These are phyloP conservation scores for Ceratocystis colombiana DNA, from an alignment of 2,329 filamentous ascomycete species.

Conservation along the genomic window DNA sequence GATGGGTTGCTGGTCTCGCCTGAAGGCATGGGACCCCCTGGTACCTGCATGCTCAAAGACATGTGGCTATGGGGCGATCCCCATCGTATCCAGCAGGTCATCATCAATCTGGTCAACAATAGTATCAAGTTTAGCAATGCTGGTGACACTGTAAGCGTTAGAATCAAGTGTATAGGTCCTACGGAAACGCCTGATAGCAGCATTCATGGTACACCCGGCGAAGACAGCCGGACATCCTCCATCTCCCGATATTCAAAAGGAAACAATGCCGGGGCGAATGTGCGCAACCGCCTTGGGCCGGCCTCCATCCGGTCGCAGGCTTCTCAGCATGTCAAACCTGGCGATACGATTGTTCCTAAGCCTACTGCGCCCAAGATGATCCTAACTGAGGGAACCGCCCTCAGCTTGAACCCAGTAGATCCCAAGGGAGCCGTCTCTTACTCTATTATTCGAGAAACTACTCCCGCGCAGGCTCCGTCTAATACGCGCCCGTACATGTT, in stretches of 20 bases:
- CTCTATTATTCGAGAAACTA: conserved; percentile 43
- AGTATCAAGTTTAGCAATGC: conserved; percentile 80
- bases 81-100: conserved; percentile 80
- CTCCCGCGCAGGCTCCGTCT: conserved; percentile 50
- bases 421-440: conserved; percentile 41
- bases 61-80: conserved; percentile 91
- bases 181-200: conserved; percentile 33
- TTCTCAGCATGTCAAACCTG: conserved; percentile 34
- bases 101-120: conserved; percentile 89
- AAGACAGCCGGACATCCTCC: conserved; percentile 45
- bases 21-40: conserved; percentile 53
- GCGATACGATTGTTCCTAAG: conserved; percentile 25
- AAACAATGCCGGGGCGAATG: conserved; percentile 29
- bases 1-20: conserved; percentile 31
- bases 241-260: conserved; percentile 41
- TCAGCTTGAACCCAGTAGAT: conserved; percentile 54
- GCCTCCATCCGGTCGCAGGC: conserved; percentile 43
- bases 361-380: conserved; percentile 29
- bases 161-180: conserved; percentile 63
- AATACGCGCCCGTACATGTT: conserved; percentile 60
- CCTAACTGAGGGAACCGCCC: conserved; percentile 40
- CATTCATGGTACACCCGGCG: conserved; percentile 27
- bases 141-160: conserved; percentile 63
- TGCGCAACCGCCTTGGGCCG: conserved; percentile 40
- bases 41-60: conserved; percentile 61